Base-by-base conservation (phyloP, 108 stramenopile genomes). In the Bacterosira constricta region DNA sequence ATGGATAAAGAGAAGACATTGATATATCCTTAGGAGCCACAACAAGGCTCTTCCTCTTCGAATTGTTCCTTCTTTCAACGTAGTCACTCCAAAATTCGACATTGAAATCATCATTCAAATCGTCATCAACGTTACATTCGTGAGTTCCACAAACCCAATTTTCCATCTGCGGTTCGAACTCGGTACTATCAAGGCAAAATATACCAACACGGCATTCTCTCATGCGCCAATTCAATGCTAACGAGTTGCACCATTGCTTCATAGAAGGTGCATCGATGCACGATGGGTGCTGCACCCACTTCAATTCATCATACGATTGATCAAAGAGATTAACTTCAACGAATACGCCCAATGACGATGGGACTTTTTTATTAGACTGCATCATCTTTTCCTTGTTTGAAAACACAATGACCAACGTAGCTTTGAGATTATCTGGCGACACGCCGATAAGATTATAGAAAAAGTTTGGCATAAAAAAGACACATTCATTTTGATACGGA, bases 191-290 rank as follows among this genome's bases (percentile, higher is more conserved):
- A 31, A 77, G 59, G 49, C 82, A 80, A 70, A 80, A 89, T 6
- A 86, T 73, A 1, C 88, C 88, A 15, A 81, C 69, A 7, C 79
- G 37, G 51, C 78, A 49, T 42, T 84, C 72, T 37, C 45, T 76
- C 85, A 86, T 85, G 15, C 87, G 81, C 68, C 83, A 78, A 63
- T 87, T 88, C 54, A 88, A 53, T 4, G 87, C 82, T 23, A 88
- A 70, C 3, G 65, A 57, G 38, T 78, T 67, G 69, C 81, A 86
- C 89, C 89, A 90, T 25, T 47, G 42, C 41, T 77, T 70, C 57
- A 86, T 73, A 10, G 51, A 46, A 9, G 35, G 8, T 27, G 50
- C 20, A 34, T 78, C 73, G 8, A 35, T 46, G 10, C 55, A 56
- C 11, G 44, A 62, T 30, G 67, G 52, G 58, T 75, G 70, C 34